Base-by-base conservation (phyloP, 306 rosid genomes). In the Pyrus communis region DNA sequence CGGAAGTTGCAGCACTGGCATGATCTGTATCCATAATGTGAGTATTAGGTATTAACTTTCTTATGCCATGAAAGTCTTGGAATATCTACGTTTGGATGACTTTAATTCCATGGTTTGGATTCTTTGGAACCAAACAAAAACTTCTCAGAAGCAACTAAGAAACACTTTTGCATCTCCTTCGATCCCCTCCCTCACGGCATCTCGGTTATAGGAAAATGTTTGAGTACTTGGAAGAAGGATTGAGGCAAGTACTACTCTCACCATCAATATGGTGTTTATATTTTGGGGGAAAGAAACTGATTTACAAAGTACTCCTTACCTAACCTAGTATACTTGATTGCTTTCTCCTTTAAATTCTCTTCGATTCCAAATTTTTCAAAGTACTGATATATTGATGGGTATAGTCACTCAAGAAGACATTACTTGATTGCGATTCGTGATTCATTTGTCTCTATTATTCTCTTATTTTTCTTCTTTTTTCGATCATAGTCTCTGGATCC, bases 1-100 rank as follows among this genome's bases (percentile, higher is more conserved):
- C 86, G 80, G 83, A 55, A 6, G 67, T 77, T 79, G 78, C 77
- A 83, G 86, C 83, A 82, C 75, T 65, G 71, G 82, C 84, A 88
- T 79, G 58, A 68, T 85, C 89, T 88, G 87, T 84, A 79, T 80
- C 86, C 86, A 83, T 88, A 81, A 86, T 81, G 85, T 70, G 70
- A 57, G 72, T 85, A 80, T 82, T n/a, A 80, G 33, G 27, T 51
- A 51, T 33, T 54, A 46, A 28, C 33, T 63, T 63, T 31, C 13
- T 30, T 33, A 66, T 66, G 28, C 17, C 54, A 57, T 57, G 35
- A 72, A 72, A 72, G 67, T 57, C 76, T 57, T 72, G 25, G 17
- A 18, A 62, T 55, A 57, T 13, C 51, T 71, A 63, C 33, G 52
- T 33, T 30, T 31, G 30, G 31, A 54, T 35, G 75, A 54, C 64